Base-by-base conservation (phyloP, 352 stramenopile genomes). In the Phytophthora sp. region DNA sequence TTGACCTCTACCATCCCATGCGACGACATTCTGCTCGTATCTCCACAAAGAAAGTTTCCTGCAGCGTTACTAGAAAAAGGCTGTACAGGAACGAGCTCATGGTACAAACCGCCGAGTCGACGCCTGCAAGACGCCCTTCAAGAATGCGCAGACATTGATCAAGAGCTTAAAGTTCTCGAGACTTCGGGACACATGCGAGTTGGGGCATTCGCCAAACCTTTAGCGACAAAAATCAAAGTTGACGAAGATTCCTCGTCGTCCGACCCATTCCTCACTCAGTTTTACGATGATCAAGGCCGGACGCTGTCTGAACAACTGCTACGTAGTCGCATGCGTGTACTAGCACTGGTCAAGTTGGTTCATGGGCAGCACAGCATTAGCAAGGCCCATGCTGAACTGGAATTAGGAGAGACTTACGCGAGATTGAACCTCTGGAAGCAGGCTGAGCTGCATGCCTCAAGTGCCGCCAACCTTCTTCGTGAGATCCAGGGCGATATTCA, bases 351-450 rank as follows among this genome's bases (percentile, higher is more conserved):
- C 16, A 90, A 88, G 33, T 53, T 93, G 13, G 65, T 79, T 1
- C 65, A 80, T 24, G 77, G 78, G 0, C 54, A 76, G 1, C 54
- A 75, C 7, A 82, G 71, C 18, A 47, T 80, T n/a, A 58, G 57
- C 27, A 80, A 71, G 54, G 69, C 79, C 18, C 69, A 66, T 2
- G 82, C 82, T 2, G 73, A 88, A n/a, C 54, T 89, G 15, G 77
- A 86, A 58, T 49, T 93, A 7, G 82, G 70, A 0, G 82, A 89
- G 50, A 63, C 57, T 2, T 93, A 91, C 30, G 70, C 80, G 4
- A 66, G 78, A 0, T 52, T 89, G 33, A 86, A 82, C 38, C 71
- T 93, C 12, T 91, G 84, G 84, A 91, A 93, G 42, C 84, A 93
- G 38, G 80, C 75, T 0, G 71, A 89, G 33, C 35, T 75, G 6